A percentile compares a stretch with the other conserved stretches of the same genome.
phyloP scores from a whole-genome alignment of 139 green algal species.

The Medakamo hakoo region DNA sequence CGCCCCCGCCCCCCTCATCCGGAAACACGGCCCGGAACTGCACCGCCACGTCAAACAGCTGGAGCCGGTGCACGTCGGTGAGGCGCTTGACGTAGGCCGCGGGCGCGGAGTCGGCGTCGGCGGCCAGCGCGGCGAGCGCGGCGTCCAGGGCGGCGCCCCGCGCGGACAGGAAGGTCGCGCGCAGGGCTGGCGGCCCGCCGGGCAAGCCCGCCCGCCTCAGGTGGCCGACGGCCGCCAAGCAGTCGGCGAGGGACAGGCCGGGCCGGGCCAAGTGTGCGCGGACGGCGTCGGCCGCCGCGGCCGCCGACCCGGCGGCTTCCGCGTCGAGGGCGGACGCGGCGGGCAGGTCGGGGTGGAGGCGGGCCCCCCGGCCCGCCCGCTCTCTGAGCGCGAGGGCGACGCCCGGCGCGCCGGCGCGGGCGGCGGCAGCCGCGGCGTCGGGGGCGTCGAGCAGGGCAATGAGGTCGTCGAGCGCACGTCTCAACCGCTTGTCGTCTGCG shows the following conservation, averaged over 20 bases:
- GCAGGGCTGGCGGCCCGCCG: not conserved
- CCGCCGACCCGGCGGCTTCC: too few relatives aligned
- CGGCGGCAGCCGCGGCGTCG: not conserved
- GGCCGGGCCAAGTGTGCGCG: not conserved
- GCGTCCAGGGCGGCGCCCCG: slow-evolving; percentile 66
- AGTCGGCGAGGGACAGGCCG: not conserved
- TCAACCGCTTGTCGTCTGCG: not conserved
- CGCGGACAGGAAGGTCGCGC: slow-evolving; percentile 30
- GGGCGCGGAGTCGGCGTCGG: not conserved
- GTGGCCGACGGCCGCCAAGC: slow-evolving; percentile 7
- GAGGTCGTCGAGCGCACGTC: not conserved
- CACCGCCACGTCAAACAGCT: slow-evolving; percentile 98
- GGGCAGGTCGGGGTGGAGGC: not conserved
- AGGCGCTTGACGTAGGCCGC: slow-evolving; percentile 58
- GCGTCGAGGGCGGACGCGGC: not conserved
- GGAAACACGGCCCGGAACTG: slow-evolving; percentile 95
- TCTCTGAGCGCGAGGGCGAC: not conserved
- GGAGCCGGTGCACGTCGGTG: slow-evolving; percentile 86
- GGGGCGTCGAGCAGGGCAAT: not conserved
- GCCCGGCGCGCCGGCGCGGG: not conserved
- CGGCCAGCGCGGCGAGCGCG: too few relatives aligned
- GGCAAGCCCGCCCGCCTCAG: slow-evolving; percentile 10
- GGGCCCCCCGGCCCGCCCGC: too few relatives aligned
- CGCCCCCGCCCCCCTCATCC: slow-evolving; percentile 28
- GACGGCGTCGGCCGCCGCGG: not conserved